Evolutionary conservation across 805 yeast genomes (phyloP).

Genomic region (Candida adriatica): DNA sequence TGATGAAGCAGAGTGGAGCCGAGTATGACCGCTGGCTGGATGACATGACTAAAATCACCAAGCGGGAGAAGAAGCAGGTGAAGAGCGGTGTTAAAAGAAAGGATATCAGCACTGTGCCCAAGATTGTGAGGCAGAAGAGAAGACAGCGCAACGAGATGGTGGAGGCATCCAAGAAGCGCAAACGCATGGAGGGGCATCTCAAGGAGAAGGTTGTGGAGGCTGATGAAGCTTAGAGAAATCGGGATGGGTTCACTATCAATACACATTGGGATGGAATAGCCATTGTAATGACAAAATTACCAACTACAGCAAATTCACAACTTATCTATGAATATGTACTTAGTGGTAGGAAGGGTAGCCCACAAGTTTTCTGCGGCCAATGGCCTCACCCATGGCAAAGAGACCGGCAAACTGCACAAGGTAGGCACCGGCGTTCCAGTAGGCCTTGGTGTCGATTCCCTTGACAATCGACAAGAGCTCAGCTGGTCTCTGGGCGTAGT

Average conservation of each 20-base stretch:
- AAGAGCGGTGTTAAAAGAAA: slow-evolving; percentile 56
- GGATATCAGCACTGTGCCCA: slow-evolving; percentile 81
- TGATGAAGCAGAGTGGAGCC: slow-evolving; percentile 89
- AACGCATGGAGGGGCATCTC: slow-evolving; percentile 3
- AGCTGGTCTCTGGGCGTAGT: slow-evolving; percentile 52
- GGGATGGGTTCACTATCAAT: not conserved
- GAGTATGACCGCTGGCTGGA: slow-evolving; percentile 78
- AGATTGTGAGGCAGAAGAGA: slow-evolving; percentile 55
- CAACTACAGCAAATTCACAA: too few relatives aligned
- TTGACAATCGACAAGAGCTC: slow-evolving; percentile 41
- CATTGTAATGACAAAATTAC: not conserved
- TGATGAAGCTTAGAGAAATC: not conserved
- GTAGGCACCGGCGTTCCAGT: slow-evolving; percentile 63
- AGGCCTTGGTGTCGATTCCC: slow-evolving; percentile 46
- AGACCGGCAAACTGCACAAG: slow-evolving; percentile 83
- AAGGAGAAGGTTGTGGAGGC: not conserved
- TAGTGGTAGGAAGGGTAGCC: slow-evolving; percentile 61
- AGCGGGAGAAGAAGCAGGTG: slow-evolving; percentile 53
- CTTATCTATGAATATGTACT: too few relatives aligned
- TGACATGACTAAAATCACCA: slow-evolving; percentile 55
- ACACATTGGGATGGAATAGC: not conserved
- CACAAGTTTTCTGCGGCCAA: slow-evolving; percentile 91
- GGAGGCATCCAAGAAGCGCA: slow-evolving; percentile 62
- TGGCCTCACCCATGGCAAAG: slow-evolving; percentile 90
- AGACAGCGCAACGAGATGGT: slow-evolving; percentile 65